Base-by-base conservation (phyloP, 2,329 filamentous ascomycete species). In the Acrodontium crateriforme region DNA sequence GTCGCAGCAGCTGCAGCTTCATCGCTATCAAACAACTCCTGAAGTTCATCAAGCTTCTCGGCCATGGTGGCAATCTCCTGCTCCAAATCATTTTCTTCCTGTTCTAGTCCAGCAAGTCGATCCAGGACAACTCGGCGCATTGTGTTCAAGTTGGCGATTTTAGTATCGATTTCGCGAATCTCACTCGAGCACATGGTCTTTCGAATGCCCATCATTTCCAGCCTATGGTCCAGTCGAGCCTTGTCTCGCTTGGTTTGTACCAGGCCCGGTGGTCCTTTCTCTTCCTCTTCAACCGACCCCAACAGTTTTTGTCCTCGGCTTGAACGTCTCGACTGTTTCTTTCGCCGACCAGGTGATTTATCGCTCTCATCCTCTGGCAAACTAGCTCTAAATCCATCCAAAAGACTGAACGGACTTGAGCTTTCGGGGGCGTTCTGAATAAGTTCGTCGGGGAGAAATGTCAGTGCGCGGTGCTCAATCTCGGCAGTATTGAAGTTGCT, bases 181-280 rank as follows among this genome's bases (percentile, higher is more conserved):
- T 98, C 89, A 38, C 82, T 80, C 46, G 83, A 89, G 42, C 85
- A 87, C 87, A 98, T 94, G 49, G 89, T 93, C 57, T 98, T 98
- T 34, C 89, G 72, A 37, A 95, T 74, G 3, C 78, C 71, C 60
- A 95, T 74, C 71, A 94, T 81, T 49, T 95, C 84, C 42, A 98
- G 63, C 41, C 82, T 72, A 53, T 91, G 84, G 59, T 78, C 76
- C 59, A 94, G 67, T 29, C 70, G 64, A 23, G 78, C 70, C 53
- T 81, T 81, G 42, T 92, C 83, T 50, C 77, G 80, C 54, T 79
- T 82, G 40, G 95, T 57, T 41, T 75, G 77, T 25, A 67, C 66
- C 46, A 93, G 61, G 15, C 74, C 68, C 18, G 80, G 72, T 11
- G 78, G 73, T 13, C 65, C 68, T 29, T 69, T 69, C 21, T 67